A percentile compares a stretch with the other conserved stretches of the same genome.
Evolutionary conservation across 306 rosid genomes (phyloP).

Genomic region (Corylus heterophylla): DNA sequence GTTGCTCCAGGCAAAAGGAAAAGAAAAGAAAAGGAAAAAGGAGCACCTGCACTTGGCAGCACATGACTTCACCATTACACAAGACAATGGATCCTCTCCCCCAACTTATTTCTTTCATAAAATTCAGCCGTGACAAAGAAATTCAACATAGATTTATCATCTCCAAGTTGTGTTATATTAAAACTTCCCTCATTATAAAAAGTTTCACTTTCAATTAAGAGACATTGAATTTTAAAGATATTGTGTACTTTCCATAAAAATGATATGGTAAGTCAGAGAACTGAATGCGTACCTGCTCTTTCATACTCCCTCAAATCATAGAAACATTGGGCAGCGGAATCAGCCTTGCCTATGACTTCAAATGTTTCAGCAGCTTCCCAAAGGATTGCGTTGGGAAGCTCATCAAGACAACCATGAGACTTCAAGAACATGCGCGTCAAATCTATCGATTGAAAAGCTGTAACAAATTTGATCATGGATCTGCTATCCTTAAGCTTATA

Average conservation of each 20-base stretch:
- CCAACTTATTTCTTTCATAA: neutral
- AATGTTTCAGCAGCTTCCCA: conserved; percentile 76
- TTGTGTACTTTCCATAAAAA: neutral
- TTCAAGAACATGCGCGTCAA: conserved; percentile 60
- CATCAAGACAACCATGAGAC: conserved; percentile 43
- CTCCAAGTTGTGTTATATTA: neutral
- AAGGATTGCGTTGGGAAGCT: conserved; percentile 57
- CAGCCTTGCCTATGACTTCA: conserved; percentile 59
- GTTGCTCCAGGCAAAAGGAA: too few species aligned
- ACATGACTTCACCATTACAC: neutral
- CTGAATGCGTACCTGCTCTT: conserved; percentile 57
- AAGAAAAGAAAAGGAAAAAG: neutral
- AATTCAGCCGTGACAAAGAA: neutral
- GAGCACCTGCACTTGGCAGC: neutral
- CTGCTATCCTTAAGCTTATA: conserved; percentile 39
- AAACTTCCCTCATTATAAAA: neutral
- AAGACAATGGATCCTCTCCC: neutral
- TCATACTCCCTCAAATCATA: conserved; percentile 62
- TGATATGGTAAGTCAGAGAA: neutral
- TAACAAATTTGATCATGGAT: conserved; percentile 73
- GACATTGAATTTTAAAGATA: neutral
- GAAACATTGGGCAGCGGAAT: conserved; percentile 67
- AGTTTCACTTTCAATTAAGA: neutral
- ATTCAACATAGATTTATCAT: neutral
- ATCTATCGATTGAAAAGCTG: conserved; percentile 55